These are phyloP conservation scores for Eucalyptus fibrosa DNA, from an alignment of 345 rosid species.

Conservation along the genomic window DNA sequence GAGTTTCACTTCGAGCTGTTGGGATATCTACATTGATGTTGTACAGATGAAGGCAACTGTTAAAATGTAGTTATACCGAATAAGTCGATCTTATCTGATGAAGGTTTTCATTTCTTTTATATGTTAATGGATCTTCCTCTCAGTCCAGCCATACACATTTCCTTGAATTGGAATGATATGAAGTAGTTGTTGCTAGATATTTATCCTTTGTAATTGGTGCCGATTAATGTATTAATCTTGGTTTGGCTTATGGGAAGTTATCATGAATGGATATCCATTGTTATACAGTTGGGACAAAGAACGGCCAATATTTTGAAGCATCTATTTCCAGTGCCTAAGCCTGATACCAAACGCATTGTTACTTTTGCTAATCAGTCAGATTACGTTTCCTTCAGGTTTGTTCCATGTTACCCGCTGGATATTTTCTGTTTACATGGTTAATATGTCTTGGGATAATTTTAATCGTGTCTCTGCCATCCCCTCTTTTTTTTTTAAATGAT, in stretches of 20 bases:
- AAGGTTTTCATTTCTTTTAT: not conserved
- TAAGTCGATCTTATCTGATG: not conserved
- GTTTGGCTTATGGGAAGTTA: not conserved
- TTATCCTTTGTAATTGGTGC: not conserved
- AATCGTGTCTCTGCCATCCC: not conserved
- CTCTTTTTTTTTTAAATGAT: not conserved
- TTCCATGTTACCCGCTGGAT: not conserved
- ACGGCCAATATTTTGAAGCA: slow-evolving; percentile 69
- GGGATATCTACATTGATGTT: not conserved
- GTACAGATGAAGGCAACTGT: not conserved
- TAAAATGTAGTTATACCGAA: not conserved
- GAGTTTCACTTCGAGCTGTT: not conserved
- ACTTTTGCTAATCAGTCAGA: slow-evolving; percentile 79
- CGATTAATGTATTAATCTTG: not conserved
- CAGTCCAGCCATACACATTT: not conserved
- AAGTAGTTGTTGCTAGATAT: not conserved
- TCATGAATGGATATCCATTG: not conserved
- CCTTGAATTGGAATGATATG: not conserved
- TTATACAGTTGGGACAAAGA: slow-evolving; percentile 66
- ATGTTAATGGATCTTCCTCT: not conserved
- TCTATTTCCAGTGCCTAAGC: slow-evolving; percentile 86
- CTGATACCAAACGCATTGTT: slow-evolving; percentile 61
- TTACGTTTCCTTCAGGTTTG: slow-evolving; percentile 86
- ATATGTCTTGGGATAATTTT: not conserved
- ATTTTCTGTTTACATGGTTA: not conserved